Evolutionary conservation across 78 protist genomes (phyloP).

Genomic region (Dictyostelium firmibasis): DNA sequence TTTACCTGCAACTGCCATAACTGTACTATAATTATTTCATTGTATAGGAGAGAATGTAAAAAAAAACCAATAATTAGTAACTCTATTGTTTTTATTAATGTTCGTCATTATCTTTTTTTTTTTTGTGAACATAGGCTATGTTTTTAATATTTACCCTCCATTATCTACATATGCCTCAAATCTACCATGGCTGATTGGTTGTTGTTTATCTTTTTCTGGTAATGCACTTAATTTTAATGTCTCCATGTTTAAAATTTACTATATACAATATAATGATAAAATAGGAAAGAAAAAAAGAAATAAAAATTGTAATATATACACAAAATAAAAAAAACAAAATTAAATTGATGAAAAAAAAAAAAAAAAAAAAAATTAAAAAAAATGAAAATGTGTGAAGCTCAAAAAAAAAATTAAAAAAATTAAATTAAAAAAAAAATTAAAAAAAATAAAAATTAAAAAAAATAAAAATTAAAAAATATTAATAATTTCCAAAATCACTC

Average conservation of each 20-base stretch:
- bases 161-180: conserved; percentile 79
- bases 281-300: no score
- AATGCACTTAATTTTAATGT: conserved; percentile 52
- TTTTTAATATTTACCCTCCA: conserved; percentile 78
- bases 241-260: background rate
- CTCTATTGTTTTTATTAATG: background rate
- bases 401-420: background rate
- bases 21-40: conserved; percentile 79
- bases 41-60: no score
- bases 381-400: background rate
- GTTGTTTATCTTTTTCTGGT: conserved; percentile 25
- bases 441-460: background rate
- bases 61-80: background rate
- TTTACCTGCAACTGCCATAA: conserved; percentile 95
- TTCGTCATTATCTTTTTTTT: background rate
- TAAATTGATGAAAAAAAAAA: background rate
- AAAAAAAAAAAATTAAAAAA: background rate
- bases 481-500: no score
- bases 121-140: no score
- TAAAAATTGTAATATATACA: background rate
- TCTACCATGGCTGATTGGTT: conserved; percentile 67
- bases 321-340: no score
- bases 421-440: background rate
- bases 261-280: background rate
- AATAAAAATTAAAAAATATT: background rate